Percentiles rank a stretch among this genome's conserved stretches.
Conservation (phyloP, 768 basidiomycete species). For the Cyathus striatus region DNA sequence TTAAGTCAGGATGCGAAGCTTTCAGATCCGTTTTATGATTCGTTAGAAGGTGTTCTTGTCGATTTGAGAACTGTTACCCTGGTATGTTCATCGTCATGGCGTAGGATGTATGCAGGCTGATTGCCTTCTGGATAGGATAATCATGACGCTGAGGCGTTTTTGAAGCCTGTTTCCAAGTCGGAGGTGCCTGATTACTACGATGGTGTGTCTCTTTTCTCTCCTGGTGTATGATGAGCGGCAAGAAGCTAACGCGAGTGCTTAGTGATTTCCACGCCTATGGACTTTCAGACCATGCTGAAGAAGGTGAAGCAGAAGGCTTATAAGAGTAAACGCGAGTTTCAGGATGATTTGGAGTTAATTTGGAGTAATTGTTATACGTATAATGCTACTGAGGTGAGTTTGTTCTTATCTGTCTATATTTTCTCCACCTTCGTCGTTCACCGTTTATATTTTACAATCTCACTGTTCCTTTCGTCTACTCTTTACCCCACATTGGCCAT, state of each 20-base stretch:
- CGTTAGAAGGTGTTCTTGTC: constrained; percentile 79
- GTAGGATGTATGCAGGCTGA: constrained; percentile 20
- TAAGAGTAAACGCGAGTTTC: constrained; percentile 92
- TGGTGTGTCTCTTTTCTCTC: no score
- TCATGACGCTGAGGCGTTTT: constrained; percentile 89
- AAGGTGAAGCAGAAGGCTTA: constrained; percentile 91
- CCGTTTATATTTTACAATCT: no score
- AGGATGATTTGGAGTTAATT: constrained; percentile 90
- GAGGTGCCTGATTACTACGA: constrained; percentile 95
- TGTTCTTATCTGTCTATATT: no score
- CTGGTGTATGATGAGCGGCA: no score
- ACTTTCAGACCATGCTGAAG: constrained; percentile 87
- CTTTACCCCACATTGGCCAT: no score
- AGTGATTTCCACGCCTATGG: constrained; percentile 97
- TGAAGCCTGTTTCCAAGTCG: constrained; percentile 85
- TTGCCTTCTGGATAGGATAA: constrained; percentile 49
- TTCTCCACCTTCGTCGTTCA: no score
- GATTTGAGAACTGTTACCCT: constrained; percentile 81
- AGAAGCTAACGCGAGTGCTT: constrained; percentile 6
- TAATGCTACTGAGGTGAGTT: constrained; percentile 82
- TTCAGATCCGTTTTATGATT: constrained; percentile 89
- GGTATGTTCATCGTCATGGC: constrained; percentile 30
- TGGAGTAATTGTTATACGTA: constrained; percentile 95
- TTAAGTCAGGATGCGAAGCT: constrained; percentile 62
- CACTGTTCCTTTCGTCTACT: no score